A percentile compares a stretch with the other conserved stretches of the same genome.
These are phyloP conservation scores for Cardamine chenopodiifolia DNA, from an alignment of 345 rosid genomes.

Conservation along the genomic window DNA sequence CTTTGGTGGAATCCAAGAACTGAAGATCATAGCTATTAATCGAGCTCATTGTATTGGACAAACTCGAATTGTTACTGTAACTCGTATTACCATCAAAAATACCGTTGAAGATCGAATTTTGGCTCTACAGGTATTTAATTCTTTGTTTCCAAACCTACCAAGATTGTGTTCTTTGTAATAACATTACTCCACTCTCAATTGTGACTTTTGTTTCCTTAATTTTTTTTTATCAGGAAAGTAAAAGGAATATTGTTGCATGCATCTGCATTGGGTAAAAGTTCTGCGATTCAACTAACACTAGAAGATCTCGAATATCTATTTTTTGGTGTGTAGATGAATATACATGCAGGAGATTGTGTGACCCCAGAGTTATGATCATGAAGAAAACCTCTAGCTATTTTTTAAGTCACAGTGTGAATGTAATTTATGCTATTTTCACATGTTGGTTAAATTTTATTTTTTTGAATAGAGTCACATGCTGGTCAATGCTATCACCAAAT, in stretches of 20 bases:
- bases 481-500: neutral
- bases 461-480: no score
- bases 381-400: neutral
- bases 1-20: constrained; percentile 98
- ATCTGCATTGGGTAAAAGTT: constrained; percentile 79
- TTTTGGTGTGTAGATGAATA: constrained; percentile 48
- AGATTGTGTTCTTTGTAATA: neutral
- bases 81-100: constrained; percentile 67
- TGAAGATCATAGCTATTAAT: constrained; percentile 49
- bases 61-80: constrained; percentile 84
- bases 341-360: neutral
- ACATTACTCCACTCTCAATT: constrained; percentile 1
- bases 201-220: neutral
- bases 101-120: constrained; percentile 84
- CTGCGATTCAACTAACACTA: constrained; percentile 64
- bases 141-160: constrained; percentile 7
- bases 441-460: neutral
- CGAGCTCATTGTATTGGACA: constrained; percentile 97
- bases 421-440: neutral
- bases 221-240: constrained; percentile 60
- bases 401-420: neutral
- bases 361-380: neutral
- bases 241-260: constrained; percentile 86
- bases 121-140: constrained; percentile 68
- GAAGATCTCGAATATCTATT: constrained; percentile 70